A percentile compares a stretch with the other conserved stretches of the same genome.
These are phyloP conservation scores for Apiospora hydei DNA, from an alignment of 2,329 filamentous ascomycete species.

Conservation along the genomic window DNA sequence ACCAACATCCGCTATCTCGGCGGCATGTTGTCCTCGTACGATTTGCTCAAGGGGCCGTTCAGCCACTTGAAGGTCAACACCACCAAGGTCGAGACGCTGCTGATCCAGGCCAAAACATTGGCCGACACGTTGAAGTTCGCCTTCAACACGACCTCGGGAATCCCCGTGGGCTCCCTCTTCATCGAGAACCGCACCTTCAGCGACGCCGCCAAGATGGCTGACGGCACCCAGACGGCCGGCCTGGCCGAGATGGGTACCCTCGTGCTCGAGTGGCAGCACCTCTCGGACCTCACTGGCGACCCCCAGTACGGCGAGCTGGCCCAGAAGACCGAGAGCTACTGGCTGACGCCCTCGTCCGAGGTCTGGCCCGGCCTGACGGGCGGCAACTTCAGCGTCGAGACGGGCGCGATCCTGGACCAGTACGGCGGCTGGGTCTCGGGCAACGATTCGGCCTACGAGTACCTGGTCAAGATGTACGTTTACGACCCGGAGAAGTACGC, in stretches of 20 bases:
- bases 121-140: constrained; percentile 22
- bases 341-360: constrained; percentile 71
- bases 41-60: constrained; percentile 16
- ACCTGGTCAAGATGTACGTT: constrained; percentile 69
- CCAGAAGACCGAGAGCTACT: constrained; percentile 22
- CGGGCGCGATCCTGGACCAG: constrained; percentile 21
- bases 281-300: constrained; percentile 77
- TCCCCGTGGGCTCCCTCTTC: constrained; percentile 21
- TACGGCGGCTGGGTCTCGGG: constrained; percentile 40
- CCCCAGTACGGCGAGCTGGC: constrained; percentile 61
- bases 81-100: constrained; percentile 16
- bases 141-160: constrained; percentile 11
- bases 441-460: constrained; percentile 56
- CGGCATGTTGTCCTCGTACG: not conserved
- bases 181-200: constrained; percentile 15
- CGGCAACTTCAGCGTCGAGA: constrained; percentile 40
- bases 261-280: constrained; percentile 30
- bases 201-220: not conserved
- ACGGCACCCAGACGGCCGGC: constrained; percentile 14
- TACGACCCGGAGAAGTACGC: constrained; percentile 64
- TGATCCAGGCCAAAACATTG: constrained; percentile 18
- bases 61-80: constrained; percentile 7
- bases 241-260: constrained; percentile 20
- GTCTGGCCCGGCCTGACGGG: constrained; percentile 72
- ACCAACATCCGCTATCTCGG: constrained; percentile 24